Conservation (phyloP, 2,329 filamentous ascomycete genomes). For the Dactylellina parvicollis region DNA sequence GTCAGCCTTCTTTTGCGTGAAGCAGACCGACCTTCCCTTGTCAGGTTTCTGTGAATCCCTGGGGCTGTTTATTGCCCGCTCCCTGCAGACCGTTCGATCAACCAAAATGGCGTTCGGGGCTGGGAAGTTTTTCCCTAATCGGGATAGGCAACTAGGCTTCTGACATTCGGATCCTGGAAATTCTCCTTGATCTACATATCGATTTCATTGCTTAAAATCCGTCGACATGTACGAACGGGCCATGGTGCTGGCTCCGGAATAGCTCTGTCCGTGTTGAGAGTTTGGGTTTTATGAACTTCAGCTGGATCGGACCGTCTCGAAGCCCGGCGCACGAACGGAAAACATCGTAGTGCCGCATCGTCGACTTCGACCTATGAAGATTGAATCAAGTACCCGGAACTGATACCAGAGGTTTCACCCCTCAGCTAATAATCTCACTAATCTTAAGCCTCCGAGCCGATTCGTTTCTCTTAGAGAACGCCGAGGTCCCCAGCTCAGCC, state of each 20-base stretch:
- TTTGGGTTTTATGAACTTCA: neutral
- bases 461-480: conserved; percentile 19
- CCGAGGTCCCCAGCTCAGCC: conserved; percentile 32
- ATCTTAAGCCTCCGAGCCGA: conserved; percentile 3
- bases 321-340: neutral
- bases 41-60: conserved; percentile 16
- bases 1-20: conserved; percentile 47
- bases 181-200: conserved; percentile 24
- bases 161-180: conserved; percentile 45
- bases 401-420: conserved; percentile 36
- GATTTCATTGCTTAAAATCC: conserved; percentile 30
- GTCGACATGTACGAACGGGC: conserved; percentile 10
- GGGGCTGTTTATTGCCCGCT: conserved; percentile 4
- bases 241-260: neutral
- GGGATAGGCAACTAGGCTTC: conserved; percentile 29
- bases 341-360: neutral
- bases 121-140: conserved; percentile 39
- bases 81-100: conserved; percentile 3
- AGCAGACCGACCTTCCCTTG: conserved; percentile 46
- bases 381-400: conserved; percentile 10
- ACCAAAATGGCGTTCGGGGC: conserved; percentile 9
- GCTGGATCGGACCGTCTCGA: conserved; percentile 1
- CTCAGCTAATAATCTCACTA: conserved; percentile 15
- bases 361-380: conserved; percentile 2
- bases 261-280: neutral